These are phyloP conservation scores for Artemisia argyi DNA, from an alignment of 129 eudicot species.

Conservation along the genomic window DNA sequence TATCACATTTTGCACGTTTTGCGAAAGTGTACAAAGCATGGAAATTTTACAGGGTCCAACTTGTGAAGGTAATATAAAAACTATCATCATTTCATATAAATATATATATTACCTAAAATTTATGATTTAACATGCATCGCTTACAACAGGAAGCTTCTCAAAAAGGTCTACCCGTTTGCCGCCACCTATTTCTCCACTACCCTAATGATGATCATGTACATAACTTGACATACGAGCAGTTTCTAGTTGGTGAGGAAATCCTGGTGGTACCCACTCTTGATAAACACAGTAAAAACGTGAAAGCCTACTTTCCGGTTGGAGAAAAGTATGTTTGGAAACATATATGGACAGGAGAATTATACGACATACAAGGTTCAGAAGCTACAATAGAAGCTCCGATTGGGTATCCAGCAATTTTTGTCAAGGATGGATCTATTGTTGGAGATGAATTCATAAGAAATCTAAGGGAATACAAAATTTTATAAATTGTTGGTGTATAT, in stretches of 20 bases:
- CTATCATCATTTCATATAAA: constrained; percentile 8
- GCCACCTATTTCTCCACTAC: constrained; percentile 95
- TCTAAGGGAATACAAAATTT: constrained; percentile 51
- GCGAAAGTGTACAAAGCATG: constrained; percentile 97
- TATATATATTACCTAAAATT: not conserved
- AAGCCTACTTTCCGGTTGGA: constrained; percentile 88
- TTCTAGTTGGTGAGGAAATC: constrained; percentile 86
- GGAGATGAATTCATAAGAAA: constrained; percentile 71
- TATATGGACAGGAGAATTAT: constrained; percentile 81
- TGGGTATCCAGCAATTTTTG: constrained; percentile 90
- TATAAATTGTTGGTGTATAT: constrained; percentile 34
- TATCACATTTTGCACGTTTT: constrained; percentile 83
- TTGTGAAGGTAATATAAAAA: constrained; percentile 61
- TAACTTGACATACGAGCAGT: constrained; percentile 75
- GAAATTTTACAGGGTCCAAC: constrained; percentile 91
- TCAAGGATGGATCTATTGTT: constrained; percentile 65
- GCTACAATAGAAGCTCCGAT: constrained; percentile 73
- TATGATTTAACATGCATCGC: constrained; percentile 30
- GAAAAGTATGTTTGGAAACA: constrained; percentile 79
- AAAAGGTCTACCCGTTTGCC: constrained; percentile 93
- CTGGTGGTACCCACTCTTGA: constrained; percentile 95
- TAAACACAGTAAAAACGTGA: constrained; percentile 64
- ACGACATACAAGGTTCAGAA: constrained; percentile 60
- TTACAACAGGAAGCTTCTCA: constrained; percentile 77
- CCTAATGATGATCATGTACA: constrained; percentile 84